phyloP scores from a whole-genome alignment of 2,329 filamentous ascomycete species.

The Phaeosphaeriaceae sp. region DNA sequence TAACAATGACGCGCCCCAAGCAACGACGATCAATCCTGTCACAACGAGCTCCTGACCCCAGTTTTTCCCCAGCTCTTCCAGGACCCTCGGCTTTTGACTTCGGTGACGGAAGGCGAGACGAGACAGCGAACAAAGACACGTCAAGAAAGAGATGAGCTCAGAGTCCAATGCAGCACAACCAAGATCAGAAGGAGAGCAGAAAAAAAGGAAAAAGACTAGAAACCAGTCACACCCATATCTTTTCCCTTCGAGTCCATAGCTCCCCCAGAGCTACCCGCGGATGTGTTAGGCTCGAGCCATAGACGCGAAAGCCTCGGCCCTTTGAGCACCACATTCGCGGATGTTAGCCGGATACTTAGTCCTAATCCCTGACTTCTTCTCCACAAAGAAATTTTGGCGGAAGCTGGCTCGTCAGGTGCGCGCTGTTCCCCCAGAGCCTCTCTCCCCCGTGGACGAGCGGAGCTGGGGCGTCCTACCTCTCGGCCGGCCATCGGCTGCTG shows the following conservation, averaged over 20 bases:
- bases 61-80: not conserved
- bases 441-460: constrained; percentile 42
- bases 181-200: constrained; percentile 9
- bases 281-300: constrained; percentile 33
- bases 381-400: not conserved
- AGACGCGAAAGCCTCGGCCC: constrained; percentile 43
- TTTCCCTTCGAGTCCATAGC: not conserved
- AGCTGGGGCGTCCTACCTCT: constrained; percentile 35
- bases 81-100: not conserved
- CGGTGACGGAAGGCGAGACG: not conserved
- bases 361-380: not conserved
- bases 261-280: constrained; percentile 38
- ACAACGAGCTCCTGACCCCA: constrained; percentile 1
- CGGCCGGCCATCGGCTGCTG: constrained; percentile 40
- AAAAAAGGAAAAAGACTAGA: constrained; percentile 4
- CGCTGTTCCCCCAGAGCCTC: not conserved
- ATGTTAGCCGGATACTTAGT: not conserved
- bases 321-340: not conserved
- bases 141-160: not conserved
- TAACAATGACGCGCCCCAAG: constrained; percentile 15
- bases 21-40: not conserved
- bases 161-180: not conserved
- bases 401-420: not conserved
- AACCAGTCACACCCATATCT: constrained; percentile 33
- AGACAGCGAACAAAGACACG: not conserved